Conservation (phyloP, 352 stramenopile genomes). For the Nothophytophthora sp. region DNA sequence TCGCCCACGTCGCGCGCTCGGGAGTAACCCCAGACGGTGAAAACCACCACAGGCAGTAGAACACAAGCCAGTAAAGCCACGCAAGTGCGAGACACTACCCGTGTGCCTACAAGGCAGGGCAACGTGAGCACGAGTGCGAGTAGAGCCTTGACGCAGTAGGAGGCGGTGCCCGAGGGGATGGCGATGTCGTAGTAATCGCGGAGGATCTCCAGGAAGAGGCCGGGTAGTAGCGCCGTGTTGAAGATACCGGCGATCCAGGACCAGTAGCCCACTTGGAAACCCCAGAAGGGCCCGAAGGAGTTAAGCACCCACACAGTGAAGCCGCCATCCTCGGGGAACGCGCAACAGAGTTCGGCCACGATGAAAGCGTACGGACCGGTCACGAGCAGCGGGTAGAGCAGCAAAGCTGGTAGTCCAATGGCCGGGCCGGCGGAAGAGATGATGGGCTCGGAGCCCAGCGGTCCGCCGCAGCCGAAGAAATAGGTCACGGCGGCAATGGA, state of each 20-base stretch:
- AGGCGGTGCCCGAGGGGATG: constrained; percentile 20
- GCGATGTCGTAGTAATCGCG: constrained; percentile 30
- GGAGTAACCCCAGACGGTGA: constrained; percentile 43
- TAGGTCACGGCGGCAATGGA: constrained; percentile 54
- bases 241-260: constrained; percentile 73
- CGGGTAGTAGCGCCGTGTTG: constrained; percentile 54
- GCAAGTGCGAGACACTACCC: constrained; percentile 26
- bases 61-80: constrained; percentile 30
- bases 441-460: constrained; percentile 58
- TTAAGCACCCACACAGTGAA: constrained; percentile 75
- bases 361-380: constrained; percentile 61
- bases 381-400: constrained; percentile 67
- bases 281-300: constrained; percentile 78
- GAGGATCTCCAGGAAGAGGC: constrained; percentile 36
- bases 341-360: constrained; percentile 63
- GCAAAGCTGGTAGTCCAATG: constrained; percentile 45
- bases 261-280: constrained; percentile 82
- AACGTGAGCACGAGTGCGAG: constrained; percentile 34
- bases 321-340: constrained; percentile 75
- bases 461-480: constrained; percentile 46
- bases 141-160: constrained; percentile 33
- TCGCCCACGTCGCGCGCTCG: constrained; percentile 64
- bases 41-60: constrained; percentile 89
- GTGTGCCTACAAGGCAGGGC: constrained; percentile 37
- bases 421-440: constrained; percentile 56